Evolutionary conservation across 2,329 filamentous ascomycete genomes (phyloP).

Genomic region (Phialocephala sp.): DNA sequence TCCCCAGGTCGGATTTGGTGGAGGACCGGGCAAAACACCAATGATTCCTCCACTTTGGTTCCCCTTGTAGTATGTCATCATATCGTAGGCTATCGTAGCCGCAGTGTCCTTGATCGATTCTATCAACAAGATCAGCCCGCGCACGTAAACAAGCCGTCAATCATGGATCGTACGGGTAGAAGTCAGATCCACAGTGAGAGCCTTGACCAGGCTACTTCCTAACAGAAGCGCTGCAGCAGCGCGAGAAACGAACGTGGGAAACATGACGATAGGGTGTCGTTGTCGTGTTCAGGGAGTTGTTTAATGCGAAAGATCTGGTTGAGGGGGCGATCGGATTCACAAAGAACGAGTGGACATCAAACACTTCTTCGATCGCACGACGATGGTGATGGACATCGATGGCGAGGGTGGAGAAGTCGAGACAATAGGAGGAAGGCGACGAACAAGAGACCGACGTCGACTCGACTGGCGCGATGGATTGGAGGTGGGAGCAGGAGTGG

Average conservation of each 20-base stretch:
- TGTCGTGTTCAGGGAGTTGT: slow-evolving; percentile 14
- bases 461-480: not conserved
- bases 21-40: slow-evolving; percentile 54
- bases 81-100: slow-evolving; percentile 43
- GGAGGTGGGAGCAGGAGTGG: not conserved
- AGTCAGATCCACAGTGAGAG: slow-evolving; percentile 38
- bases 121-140: slow-evolving; percentile 50
- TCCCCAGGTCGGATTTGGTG: slow-evolving; percentile 43
- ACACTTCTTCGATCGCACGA: slow-evolving; percentile 17
- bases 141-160: slow-evolving; percentile 37
- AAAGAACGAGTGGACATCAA: slow-evolving; percentile 32
- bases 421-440: slow-evolving; percentile 11
- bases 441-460: not conserved
- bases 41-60: slow-evolving; percentile 50
- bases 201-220: slow-evolving; percentile 42
- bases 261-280: slow-evolving; percentile 25
- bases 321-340: not conserved
- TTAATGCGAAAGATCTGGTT: not conserved
- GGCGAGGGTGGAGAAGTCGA: slow-evolving; percentile 14
- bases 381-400: slow-evolving; percentile 16
- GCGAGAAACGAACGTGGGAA: slow-evolving; percentile 34
- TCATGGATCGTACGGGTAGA: slow-evolving; percentile 32
- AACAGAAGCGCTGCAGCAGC: slow-evolving; percentile 34
- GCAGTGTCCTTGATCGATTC: slow-evolving; percentile 44
- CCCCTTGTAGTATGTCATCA: slow-evolving; percentile 50